Percentiles rank a stretch among this genome's conserved stretches.
These are phyloP conservation scores for Aureobasidium vineae DNA, from an alignment of 2,329 filamentous ascomycete genomes.

Conservation along the genomic window DNA sequence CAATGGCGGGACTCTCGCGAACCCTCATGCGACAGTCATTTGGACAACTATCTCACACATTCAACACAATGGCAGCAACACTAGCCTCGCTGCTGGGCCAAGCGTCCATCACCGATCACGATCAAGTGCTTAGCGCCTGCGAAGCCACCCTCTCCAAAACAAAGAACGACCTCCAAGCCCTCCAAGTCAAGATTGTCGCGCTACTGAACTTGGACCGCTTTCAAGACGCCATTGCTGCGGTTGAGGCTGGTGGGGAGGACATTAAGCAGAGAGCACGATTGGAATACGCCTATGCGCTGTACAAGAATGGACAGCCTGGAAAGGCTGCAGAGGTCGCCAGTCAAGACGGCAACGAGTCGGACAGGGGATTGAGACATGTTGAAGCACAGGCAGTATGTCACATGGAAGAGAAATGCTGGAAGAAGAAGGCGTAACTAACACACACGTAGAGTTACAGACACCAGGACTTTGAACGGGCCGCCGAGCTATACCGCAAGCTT, in stretches of 20 bases:
- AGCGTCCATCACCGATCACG: constrained; percentile 65
- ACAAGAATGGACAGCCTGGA: constrained; percentile 69
- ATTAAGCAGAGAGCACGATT: constrained; percentile 62
- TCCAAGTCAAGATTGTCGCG: constrained; percentile 69
- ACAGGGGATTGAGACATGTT: constrained; percentile 57
- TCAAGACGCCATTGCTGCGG: constrained; percentile 68
- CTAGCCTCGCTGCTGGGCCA: constrained; percentile 58
- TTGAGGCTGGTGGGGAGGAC: constrained; percentile 61
- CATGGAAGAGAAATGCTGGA: not conserved
- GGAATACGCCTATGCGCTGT: constrained; percentile 78
- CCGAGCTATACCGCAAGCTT: constrained; percentile 62
- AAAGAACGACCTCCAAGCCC: constrained; percentile 60
- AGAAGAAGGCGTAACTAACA: not conserved
- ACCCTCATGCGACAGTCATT: not conserved
- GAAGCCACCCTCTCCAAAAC: constrained; percentile 57
- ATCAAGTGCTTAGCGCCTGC: constrained; percentile 67
- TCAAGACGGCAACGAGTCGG: constrained; percentile 33
- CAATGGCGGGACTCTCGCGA: constrained; percentile 2
- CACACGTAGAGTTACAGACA: constrained; percentile 60
- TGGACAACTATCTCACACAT: not conserved
- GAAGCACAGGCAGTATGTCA: constrained; percentile 59
- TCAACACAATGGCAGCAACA: constrained; percentile 28
- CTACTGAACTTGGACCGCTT: constrained; percentile 80
- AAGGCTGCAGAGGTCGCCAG: constrained; percentile 59
- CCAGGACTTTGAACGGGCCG: constrained; percentile 69